A percentile compares a stretch with the other conserved stretches of the same genome.
Conservation (phyloP, 768 basidiomycete species). For the Multifurca ochricompacta region DNA sequence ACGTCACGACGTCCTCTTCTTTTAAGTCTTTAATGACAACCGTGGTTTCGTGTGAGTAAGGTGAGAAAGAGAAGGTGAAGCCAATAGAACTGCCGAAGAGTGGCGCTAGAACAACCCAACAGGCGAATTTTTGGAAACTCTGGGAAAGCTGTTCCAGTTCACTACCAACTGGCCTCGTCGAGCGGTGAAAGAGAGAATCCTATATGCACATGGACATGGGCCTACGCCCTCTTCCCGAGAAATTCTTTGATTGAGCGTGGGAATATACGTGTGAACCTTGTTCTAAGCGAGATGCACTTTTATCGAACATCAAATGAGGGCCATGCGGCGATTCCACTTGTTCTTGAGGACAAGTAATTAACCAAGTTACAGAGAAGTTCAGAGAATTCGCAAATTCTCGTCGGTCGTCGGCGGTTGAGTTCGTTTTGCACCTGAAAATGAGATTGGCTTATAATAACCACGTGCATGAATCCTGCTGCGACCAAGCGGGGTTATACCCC, state of each 20-base stretch:
- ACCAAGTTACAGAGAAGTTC: not conserved
- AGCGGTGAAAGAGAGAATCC: slow-evolving; percentile 1
- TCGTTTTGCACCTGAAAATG: not conserved
- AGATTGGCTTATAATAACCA: not conserved
- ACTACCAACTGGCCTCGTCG: not conserved
- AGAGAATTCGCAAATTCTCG: not conserved
- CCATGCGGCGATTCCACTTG: not conserved
- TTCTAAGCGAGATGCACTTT: slow-evolving; percentile 7
- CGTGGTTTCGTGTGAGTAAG: slow-evolving; percentile 5
- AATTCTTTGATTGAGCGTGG: slow-evolving; percentile 2
- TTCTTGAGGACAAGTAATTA: not conserved
- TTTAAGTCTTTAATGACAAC: slow-evolving; percentile 6
- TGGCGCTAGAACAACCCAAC: slow-evolving; percentile 11
- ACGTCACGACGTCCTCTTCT: slow-evolving; percentile 10
- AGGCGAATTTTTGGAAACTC: slow-evolving; percentile 3
- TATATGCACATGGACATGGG: not conserved
- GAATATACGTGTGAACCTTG: not conserved
- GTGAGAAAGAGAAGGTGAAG: slow-evolving; percentile 15
- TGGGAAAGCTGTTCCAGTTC: slow-evolving; percentile 3
- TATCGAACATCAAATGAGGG: not conserved
- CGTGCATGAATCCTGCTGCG: not conserved
- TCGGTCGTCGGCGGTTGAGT: slow-evolving; percentile 7
- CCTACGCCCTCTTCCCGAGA: not conserved
- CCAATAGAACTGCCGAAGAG: slow-evolving; percentile 2
- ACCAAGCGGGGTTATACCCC: not conserved